These are phyloP conservation scores for Omphalotus guepiniiformis DNA, from an alignment of 768 basidiomycete genomes.

Conservation along the genomic window DNA sequence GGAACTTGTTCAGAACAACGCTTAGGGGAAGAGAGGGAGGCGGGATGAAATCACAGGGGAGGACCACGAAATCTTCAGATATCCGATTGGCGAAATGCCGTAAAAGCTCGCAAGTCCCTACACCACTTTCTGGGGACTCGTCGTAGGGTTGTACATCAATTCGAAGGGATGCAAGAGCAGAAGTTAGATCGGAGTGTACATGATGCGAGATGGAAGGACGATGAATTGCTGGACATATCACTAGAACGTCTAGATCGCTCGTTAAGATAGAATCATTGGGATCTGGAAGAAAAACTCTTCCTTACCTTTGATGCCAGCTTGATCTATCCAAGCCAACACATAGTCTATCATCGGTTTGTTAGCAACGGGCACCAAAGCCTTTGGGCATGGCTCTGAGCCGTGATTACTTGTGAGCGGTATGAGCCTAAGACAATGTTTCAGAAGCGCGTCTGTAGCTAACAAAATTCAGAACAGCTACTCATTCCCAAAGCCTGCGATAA, in stretches of 20 bases:
- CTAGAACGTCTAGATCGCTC: slow-evolving; percentile 81
- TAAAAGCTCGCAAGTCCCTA: slow-evolving; percentile 73
- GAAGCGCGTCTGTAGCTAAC: slow-evolving; percentile 1
- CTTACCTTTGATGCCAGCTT: slow-evolving; percentile 79
- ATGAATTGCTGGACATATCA: slow-evolving; percentile 80
- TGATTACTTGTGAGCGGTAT: slow-evolving; percentile 71
- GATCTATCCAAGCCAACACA: slow-evolving; percentile 80
- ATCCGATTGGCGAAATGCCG: slow-evolving; percentile 75
- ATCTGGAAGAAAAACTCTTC: slow-evolving; percentile 11
- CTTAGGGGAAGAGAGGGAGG: slow-evolving; percentile 69
- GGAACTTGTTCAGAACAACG: slow-evolving; percentile 75
- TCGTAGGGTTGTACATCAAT: slow-evolving; percentile 82
- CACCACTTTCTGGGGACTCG: slow-evolving; percentile 58
- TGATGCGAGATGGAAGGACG: slow-evolving; percentile 76
- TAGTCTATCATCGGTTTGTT: slow-evolving; percentile 88
- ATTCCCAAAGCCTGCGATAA: slow-evolving; percentile 91
- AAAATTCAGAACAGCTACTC: slow-evolving; percentile 48
- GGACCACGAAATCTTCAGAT: slow-evolving; percentile 77
- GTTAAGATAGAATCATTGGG: slow-evolving; percentile 7
- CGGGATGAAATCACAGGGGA: slow-evolving; percentile 90
- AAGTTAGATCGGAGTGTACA: slow-evolving; percentile 72
- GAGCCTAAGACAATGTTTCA: slow-evolving; percentile 42
- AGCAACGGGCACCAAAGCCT: slow-evolving; percentile 82
- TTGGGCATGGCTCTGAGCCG: slow-evolving; percentile 80
- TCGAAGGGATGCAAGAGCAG: slow-evolving; percentile 55